Percentiles rank a stretch among this genome's conserved stretches.
phyloP scores from a whole-genome alignment of 2,329 filamentous ascomycete species.

The Alternaria hordeiaustralica region DNA sequence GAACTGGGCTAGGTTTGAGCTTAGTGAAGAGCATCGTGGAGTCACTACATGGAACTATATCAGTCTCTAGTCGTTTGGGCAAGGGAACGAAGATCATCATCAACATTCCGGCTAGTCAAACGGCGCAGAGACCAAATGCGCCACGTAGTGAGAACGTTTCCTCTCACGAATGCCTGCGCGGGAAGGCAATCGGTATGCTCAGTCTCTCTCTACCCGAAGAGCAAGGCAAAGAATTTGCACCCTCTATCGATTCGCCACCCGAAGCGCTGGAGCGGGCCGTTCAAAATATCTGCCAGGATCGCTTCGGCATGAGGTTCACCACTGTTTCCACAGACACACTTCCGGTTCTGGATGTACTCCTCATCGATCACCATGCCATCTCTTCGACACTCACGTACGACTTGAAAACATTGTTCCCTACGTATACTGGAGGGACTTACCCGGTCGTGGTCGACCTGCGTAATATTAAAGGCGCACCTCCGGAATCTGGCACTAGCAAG shows the following conservation, averaged over 20 bases:
- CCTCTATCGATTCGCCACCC: constrained; percentile 1
- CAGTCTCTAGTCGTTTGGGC: constrained; percentile 18
- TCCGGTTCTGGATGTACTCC: constrained; percentile 1
- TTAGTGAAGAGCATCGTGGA: constrained; percentile 29
- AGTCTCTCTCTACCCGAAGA: background rate
- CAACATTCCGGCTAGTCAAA: constrained; percentile 5
- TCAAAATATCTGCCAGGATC: constrained; percentile 8
- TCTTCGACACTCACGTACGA: background rate
- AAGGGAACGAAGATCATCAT: constrained; percentile 15
- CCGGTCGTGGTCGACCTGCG: constrained; percentile 3
- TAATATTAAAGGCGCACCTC: background rate
- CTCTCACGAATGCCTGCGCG: background rate
- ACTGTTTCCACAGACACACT: background rate
- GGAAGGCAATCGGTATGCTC: constrained; percentile 2
- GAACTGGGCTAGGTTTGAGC: constrained; percentile 31
- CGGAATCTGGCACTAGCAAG: background rate
- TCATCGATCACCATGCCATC: constrained; percentile 9
- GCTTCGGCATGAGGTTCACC: constrained; percentile 5
- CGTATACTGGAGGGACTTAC: background rate
- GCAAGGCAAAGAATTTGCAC: background rate
- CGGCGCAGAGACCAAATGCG: background rate
- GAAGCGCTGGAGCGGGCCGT: constrained; percentile 3
- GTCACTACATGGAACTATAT: constrained; percentile 27
- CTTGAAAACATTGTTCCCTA: background rate
- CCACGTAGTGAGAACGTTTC: background rate